Evolutionary conservation across 2,329 filamentous ascomycete genomes (phyloP).

Genomic region (Cyclaneusma minus): DNA sequence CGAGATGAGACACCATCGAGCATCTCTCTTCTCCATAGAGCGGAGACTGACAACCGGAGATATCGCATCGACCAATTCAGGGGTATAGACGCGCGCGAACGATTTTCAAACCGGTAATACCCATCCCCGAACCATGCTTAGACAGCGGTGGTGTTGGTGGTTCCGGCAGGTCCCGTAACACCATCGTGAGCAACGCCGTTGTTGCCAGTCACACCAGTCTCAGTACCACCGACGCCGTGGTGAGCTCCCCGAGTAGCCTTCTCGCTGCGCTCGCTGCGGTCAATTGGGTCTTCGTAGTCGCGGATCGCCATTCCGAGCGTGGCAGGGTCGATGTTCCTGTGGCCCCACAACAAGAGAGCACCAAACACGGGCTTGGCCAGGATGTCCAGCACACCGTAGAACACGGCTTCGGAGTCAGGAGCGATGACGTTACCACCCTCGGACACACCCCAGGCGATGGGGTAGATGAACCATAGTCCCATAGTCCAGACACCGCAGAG

Average conservation of each 20-base stretch:
- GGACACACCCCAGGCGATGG: conserved; percentile 44
- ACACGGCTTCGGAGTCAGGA: conserved; percentile 50
- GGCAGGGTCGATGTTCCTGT: conserved; percentile 43
- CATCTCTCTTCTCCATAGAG: too few species aligned
- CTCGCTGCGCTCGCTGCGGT: background rate
- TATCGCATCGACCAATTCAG: too few species aligned
- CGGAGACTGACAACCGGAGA: too few species aligned
- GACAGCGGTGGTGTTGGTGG: conserved; percentile 3
- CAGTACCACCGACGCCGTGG: background rate
- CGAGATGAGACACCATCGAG: too few species aligned
- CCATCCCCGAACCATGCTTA: too few species aligned
- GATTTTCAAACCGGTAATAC: too few species aligned
- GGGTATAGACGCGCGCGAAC: too few species aligned
- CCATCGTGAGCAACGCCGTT: conserved; percentile 1
- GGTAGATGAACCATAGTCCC: conserved; percentile 48
- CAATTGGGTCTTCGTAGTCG: conserved; percentile 7
- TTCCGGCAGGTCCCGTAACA: background rate
- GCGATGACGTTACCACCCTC: conserved; percentile 52
- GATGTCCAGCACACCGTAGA: conserved; percentile 53
- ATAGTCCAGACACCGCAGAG: conserved; percentile 41
- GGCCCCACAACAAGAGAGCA: conserved; percentile 42
- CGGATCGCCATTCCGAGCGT: conserved; percentile 34
- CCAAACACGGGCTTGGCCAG: conserved; percentile 50
- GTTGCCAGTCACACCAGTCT: background rate
- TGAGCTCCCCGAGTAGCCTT: too few species aligned